These are phyloP conservation scores for Paecilomyces formosus DNA, from an alignment of 2,329 filamentous ascomycete genomes.

Conservation along the genomic window DNA sequence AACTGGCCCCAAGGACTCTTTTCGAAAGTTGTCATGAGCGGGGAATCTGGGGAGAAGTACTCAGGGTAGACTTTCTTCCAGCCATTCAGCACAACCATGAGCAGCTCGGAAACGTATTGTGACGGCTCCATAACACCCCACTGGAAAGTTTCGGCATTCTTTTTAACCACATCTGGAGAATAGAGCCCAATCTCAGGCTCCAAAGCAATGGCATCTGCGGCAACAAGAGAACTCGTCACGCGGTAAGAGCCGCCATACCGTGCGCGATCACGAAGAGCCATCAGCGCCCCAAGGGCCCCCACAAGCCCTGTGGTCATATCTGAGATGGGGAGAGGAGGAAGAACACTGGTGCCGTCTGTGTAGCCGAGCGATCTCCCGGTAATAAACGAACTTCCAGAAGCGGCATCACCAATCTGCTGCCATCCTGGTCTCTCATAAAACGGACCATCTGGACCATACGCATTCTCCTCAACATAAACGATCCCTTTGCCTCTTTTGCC, in stretches of 20 bases:
- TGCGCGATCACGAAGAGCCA: not conserved
- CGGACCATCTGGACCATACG: conserved; percentile 43
- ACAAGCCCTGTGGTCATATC: not conserved
- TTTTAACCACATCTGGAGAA: not conserved
- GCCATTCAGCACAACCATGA: conserved; percentile 15
- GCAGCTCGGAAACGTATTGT: conserved; percentile 17
- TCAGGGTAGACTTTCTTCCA: conserved; percentile 15
- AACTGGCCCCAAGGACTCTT: conserved; percentile 8
- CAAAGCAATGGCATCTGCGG: conserved; percentile 23
- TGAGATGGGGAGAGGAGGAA: not conserved
- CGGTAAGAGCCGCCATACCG: not conserved
- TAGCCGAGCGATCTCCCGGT: conserved; percentile 23
- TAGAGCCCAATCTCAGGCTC: conserved; percentile 28
- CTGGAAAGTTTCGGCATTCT: not conserved
- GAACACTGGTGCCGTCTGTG: not conserved
- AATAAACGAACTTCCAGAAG: conserved; percentile 30
- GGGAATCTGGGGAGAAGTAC: conserved; percentile 8
- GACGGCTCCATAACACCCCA: not conserved
- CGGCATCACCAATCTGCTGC: conserved; percentile 45
- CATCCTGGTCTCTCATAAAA: conserved; percentile 42
- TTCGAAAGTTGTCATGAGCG: not conserved
- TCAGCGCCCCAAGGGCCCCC: not conserved
- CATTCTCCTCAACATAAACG: conserved; percentile 45
- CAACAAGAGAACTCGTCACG: conserved; percentile 20
- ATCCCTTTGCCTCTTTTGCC: conserved; percentile 36